phyloP scores from a whole-genome alignment of 108 stramenopile genomes.

The Skeletonema costatum region DNA sequence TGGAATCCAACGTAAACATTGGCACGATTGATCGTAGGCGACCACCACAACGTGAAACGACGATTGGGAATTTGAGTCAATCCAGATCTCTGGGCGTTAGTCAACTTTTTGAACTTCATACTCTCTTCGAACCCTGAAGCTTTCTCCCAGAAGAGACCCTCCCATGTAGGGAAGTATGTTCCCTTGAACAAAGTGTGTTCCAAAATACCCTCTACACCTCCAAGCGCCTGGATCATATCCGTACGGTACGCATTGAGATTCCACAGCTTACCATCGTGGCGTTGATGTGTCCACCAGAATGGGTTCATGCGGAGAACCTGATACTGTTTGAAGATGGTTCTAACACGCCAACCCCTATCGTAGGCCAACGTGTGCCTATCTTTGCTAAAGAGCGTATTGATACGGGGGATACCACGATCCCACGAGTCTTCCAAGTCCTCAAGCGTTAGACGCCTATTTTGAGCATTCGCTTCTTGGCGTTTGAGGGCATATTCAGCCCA shows the following conservation, averaged over 20 bases:
- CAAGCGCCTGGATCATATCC: slow-evolving; percentile 99
- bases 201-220: slow-evolving; percentile 98
- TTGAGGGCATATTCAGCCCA: slow-evolving; percentile 99
- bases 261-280: slow-evolving; percentile 99
- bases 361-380: slow-evolving; percentile 96
- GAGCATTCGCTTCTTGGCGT: slow-evolving; percentile 98
- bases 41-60: slow-evolving; percentile 99
- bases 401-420: slow-evolving; percentile 99
- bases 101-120: slow-evolving; percentile 99
- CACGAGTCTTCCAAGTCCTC: slow-evolving; percentile 99
- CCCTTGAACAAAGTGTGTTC: slow-evolving; percentile 99
- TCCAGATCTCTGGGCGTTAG: slow-evolving; percentile 98
- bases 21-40: slow-evolving; percentile 98
- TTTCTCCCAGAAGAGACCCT: slow-evolving; percentile 99
- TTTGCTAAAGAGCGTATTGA: slow-evolving; percentile 98
- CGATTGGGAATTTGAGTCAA: slow-evolving; percentile 99
- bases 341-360: slow-evolving; percentile 98
- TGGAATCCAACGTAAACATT: slow-evolving; percentile 99
- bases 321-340: slow-evolving; percentile 98
- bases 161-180: slow-evolving; percentile 99
- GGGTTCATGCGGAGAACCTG: slow-evolving; percentile 95
- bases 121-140: slow-evolving; percentile 98
- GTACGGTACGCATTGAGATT: slow-evolving; percentile 99
- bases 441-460: slow-evolving; percentile 97
- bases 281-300: slow-evolving; percentile 99